phyloP scores from a whole-genome alignment of 768 basidiomycete species.

The Russula griseocarnosa region DNA sequence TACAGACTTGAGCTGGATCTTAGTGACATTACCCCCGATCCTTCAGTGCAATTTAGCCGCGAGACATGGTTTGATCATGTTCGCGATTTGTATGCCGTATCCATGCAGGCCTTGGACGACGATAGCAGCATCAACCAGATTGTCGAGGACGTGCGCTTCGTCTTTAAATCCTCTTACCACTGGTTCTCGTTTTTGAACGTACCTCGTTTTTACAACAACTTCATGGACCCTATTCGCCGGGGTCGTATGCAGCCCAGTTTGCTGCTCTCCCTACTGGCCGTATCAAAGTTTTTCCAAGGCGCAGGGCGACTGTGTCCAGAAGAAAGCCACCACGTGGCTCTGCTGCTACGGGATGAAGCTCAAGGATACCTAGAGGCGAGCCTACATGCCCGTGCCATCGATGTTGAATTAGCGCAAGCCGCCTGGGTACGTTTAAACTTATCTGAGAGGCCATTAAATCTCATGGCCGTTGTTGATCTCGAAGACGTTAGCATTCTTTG shows the following conservation, averaged over 20 bases:
- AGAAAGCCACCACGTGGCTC: constrained; percentile 51
- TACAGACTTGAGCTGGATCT: constrained; percentile 16
- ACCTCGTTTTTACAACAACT: constrained; percentile 59
- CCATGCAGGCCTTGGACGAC: not conserved
- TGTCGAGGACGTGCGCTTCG: constrained; percentile 54
- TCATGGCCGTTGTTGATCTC: constrained; percentile 19
- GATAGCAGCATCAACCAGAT: constrained; percentile 45
- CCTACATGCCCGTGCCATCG: constrained; percentile 64
- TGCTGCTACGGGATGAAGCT: constrained; percentile 62
- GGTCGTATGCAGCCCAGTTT: constrained; percentile 64
- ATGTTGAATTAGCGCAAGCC: constrained; percentile 69
- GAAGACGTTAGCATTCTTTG: constrained; percentile 67
- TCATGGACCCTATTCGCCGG: constrained; percentile 52
- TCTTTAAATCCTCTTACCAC: constrained; percentile 61
- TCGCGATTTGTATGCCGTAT: constrained; percentile 46
- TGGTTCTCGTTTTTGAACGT: constrained; percentile 75
- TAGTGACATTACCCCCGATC: constrained; percentile 39
- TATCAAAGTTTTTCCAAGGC: constrained; percentile 65
- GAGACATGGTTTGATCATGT: constrained; percentile 81
- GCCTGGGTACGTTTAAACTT: constrained; percentile 54
- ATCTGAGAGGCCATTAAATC: not conserved
- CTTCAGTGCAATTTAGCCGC: constrained; percentile 62
- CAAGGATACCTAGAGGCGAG: constrained; percentile 69
- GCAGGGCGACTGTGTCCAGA: constrained; percentile 55
- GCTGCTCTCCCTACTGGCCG: constrained; percentile 56